Conservation (phyloP, 768 basidiomycete species). For the Hortiboletus campestris region DNA sequence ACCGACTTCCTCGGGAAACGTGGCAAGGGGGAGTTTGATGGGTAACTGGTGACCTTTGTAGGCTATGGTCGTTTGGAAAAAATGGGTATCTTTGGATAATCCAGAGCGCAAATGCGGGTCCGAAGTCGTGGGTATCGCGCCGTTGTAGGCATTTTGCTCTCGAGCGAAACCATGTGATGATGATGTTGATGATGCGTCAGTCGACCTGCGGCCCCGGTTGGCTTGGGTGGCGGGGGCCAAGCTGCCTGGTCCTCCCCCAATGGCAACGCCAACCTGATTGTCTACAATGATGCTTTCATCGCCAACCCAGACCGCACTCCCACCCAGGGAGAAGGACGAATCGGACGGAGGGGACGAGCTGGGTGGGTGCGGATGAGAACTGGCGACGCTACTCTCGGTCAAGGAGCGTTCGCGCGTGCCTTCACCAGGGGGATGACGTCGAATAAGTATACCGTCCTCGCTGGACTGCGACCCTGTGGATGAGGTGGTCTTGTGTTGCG, state of each 20-base stretch:
- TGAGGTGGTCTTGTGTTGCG: constrained; percentile 46
- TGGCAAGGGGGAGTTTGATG: constrained; percentile 86
- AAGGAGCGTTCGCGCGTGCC: constrained; percentile 40
- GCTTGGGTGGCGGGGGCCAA: constrained; percentile 44
- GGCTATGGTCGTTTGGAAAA: constrained; percentile 80
- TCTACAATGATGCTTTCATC: constrained; percentile 63
- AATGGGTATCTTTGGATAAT: constrained; percentile 86
- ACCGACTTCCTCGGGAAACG: constrained; percentile 94
- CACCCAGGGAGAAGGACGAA: constrained; percentile 72
- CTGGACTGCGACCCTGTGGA: constrained; percentile 65
- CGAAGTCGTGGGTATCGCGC: constrained; percentile 40
- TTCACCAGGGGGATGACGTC: constrained; percentile 22
- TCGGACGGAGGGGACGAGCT: constrained; percentile 61
- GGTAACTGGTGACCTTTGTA: constrained; percentile 85
- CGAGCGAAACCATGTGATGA: constrained; percentile 55
- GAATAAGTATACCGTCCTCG: constrained; percentile 63
- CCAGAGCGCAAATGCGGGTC: constrained; percentile 50
- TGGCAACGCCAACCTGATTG: constrained; percentile 34
- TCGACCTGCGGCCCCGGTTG: constrained; percentile 58
- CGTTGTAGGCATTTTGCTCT: constrained; percentile 39
- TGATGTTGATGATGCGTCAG: constrained; percentile 64
- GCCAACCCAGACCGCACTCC: constrained; percentile 82
- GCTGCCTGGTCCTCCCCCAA: constrained; percentile 48
- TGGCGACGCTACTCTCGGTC: constrained; percentile 38
- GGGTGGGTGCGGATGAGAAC: constrained; percentile 29